Evolutionary conservation across 495 filamentous ascomycete genomes (phyloP), one percentile per base, ranked within the genome.

Genomic region (Tuber microsphaerosporum): DNA sequence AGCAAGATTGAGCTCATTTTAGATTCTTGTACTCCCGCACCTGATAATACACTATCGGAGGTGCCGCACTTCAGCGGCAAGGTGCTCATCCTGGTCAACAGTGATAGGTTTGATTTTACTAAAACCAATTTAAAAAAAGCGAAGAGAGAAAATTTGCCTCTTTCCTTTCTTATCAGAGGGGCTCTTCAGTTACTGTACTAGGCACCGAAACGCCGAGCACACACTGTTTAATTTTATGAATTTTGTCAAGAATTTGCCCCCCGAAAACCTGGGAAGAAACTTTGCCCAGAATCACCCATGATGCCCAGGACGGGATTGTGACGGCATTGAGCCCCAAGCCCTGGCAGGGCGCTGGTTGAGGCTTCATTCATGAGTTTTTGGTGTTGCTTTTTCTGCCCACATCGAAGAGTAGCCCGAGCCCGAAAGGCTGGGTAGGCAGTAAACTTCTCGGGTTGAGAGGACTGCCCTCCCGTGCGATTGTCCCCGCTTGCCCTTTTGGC

Each of bases 371-470:
- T 31, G 12, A 65, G 26, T 19, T 65, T 31, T 65, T 65, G 56
- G 31, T 65, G 56, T 74, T 74, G 69, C 77, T 79, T 79, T 76
- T 79, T 78, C 74, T 46, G 71, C 72, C 74, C 69, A 46, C 71
- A 72, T 74, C 73, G 76, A 76, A 42, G 44, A 77, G 56, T 34
- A 74, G 72, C 76, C 72, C 46, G 70, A 77, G 74, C 77, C 77
- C 77, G 75, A 78, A 71, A 74, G 71, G 56, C 75, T 79, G 72
- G 75, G 75, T 77, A 78, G 77, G 75, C 77, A 78, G 51, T 51
- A 79, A 79, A 79, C 75, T 48, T 6, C 71, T 76, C 77, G 65
- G 71, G 69, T 77, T 71, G 73, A 65, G 16, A 34, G 39, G 71
- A 79, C 69, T 74, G 74, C 48, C 77, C 56, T 65, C 56, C 26